Percentiles rank a stretch among this genome's conserved stretches.
Conservation (phyloP, 345 rosid species). For the Clarkia xantiana region DNA sequence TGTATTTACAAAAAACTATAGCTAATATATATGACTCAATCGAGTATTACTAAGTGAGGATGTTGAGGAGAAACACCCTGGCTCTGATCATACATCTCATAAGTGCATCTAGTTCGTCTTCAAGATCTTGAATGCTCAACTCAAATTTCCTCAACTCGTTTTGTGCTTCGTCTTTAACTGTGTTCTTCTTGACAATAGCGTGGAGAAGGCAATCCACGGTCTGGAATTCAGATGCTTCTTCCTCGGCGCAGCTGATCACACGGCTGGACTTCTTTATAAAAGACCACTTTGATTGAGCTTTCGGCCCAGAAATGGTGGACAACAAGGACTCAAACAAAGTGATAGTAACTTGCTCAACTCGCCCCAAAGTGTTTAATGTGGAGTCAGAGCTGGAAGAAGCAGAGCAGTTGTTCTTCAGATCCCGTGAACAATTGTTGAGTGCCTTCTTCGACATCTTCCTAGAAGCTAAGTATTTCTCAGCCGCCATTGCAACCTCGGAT, state of each 20-base stretch:
- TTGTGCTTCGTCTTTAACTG: too few species aligned
- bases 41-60: constrained; percentile 8
- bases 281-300: constrained; percentile 18
- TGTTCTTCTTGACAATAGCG: too few species aligned
- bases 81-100: constrained; percentile 26
- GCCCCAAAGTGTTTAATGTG: constrained; percentile 11
- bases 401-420: constrained; percentile 8
- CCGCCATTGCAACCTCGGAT: constrained; percentile 4
- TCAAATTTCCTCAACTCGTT: too few species aligned
- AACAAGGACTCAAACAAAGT: constrained; percentile 21
- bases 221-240: constrained; percentile 19
- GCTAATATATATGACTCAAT: too few species aligned
- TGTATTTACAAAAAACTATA: too few species aligned
- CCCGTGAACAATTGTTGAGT: constrained; percentile 9
- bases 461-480: constrained; percentile 11
- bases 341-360: constrained; percentile 17
- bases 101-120: too few species aligned
- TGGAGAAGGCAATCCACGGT: constrained; percentile 16
- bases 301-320: constrained; percentile 21
- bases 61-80: constrained; percentile 30
- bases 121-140: too few species aligned
- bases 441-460: constrained; percentile 14
- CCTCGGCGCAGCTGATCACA: constrained; percentile 11
- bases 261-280: constrained; percentile 20
- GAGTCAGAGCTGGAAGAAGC: not conserved